These are phyloP conservation scores for Neurospora sp. DNA, from an alignment of 495 filamentous ascomycete genomes.

Conservation along the genomic window DNA sequence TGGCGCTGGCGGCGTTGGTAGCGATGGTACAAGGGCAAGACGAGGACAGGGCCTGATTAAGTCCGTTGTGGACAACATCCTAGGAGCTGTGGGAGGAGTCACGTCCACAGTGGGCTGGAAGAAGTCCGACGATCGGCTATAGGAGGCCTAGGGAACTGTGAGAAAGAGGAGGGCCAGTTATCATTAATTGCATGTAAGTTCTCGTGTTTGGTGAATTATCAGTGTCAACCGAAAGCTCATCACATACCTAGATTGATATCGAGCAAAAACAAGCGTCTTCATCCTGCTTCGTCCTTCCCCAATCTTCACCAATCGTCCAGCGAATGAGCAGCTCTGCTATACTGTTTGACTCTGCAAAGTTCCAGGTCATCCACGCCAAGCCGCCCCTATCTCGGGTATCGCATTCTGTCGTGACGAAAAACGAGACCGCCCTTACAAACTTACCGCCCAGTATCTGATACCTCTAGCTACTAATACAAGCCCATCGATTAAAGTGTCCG, in stretches of 20 bases:
- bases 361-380: background rate
- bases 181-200: background rate
- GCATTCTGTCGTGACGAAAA: background rate
- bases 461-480: background rate
- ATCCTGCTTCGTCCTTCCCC: background rate
- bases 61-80: constrained; percentile 68
- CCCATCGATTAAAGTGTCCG: background rate
- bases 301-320: background rate
- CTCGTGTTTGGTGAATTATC: background rate
- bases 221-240: background rate
- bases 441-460: background rate
- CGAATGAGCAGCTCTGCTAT: background rate
- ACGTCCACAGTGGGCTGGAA: constrained; percentile 61
- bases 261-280: background rate
- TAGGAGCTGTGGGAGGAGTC: constrained; percentile 62
- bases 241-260: background rate
- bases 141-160: background rate
- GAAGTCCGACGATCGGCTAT: constrained; percentile 29
- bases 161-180: background rate
- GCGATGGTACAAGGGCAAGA: constrained; percentile 39
- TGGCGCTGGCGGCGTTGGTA: constrained; percentile 14
- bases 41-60: constrained; percentile 82
- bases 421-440: background rate
- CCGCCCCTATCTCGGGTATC: background rate
- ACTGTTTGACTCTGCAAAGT: background rate